These are phyloP conservation scores for Bidens hawaiensis DNA, from an alignment of 140 eudicot species.

Conservation along the genomic window DNA sequence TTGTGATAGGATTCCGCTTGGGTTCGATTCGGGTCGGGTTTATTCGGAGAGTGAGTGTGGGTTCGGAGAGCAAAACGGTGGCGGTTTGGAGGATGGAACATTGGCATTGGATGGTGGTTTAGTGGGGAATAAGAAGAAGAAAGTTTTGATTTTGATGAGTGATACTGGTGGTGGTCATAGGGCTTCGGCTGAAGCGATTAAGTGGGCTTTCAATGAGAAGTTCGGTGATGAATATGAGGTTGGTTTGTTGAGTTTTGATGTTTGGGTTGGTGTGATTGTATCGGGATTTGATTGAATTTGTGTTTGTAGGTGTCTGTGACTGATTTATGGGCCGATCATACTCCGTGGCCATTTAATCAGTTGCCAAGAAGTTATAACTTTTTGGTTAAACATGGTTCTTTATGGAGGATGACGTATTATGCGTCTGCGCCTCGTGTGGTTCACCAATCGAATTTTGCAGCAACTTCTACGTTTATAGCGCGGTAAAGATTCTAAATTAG, in stretches of 20 bases:
- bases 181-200: too few relatives aligned
- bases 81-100: conserved; percentile 51
- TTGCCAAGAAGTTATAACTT: conserved; percentile 93
- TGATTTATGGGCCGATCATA: conserved; percentile 96
- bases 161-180: conserved; percentile 97
- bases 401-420: conserved; percentile 90
- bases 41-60: conserved; percentile 31
- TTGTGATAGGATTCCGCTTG: conserved; percentile 65
- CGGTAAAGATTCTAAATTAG: conserved; percentile 39
- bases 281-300: conserved; percentile 9
- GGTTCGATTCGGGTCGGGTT: conserved; percentile 52
- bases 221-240: conserved; percentile 93
- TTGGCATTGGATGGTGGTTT: conserved; percentile 42
- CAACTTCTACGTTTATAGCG: conserved; percentile 94
- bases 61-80: too few relatives aligned
- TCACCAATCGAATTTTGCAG: conserved; percentile 95
- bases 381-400: conserved; percentile 83
- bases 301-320: conserved; percentile 68
- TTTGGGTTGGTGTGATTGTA: neutral
- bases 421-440: conserved; percentile 80
- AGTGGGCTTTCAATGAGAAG: too few relatives aligned
- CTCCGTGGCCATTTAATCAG: conserved; percentile 99
- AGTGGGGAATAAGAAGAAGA: conserved; percentile 41
- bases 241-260: conserved; percentile 8
- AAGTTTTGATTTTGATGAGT: conserved; percentile 88